Conservation (phyloP, 1,139 yeast genomes). For the Hansenula lynferdii region DNA sequence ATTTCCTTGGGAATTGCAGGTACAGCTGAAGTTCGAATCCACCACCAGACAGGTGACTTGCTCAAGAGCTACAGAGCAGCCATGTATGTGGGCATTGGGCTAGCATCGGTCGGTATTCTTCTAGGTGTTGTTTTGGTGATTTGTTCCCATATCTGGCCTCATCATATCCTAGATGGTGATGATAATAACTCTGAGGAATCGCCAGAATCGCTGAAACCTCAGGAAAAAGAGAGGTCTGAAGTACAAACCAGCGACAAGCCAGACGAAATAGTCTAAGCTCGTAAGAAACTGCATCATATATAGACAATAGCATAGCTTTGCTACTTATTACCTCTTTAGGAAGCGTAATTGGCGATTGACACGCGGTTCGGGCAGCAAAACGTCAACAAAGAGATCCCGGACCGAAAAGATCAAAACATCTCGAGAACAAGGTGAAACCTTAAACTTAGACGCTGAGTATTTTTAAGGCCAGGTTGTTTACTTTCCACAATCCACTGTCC, state of each 20-base stretch:
- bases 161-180: neutral
- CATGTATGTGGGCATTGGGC: conserved; percentile 31
- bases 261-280: no score
- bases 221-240: neutral
- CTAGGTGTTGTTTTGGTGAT: conserved; percentile 7
- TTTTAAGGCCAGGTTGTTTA: no score
- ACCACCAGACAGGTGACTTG: conserved; percentile 19
- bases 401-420: no score
- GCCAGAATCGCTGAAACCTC: neutral
- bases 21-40: conserved; percentile 40
- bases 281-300: no score
- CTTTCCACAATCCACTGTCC: no score
- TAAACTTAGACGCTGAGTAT: no score
- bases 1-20: conserved; percentile 47
- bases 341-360: neutral
- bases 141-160: conserved; percentile 1
- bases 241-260: neutral
- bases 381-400: conserved; percentile 2
- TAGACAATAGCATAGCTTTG: no score
- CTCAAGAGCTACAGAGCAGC: conserved; percentile 41
- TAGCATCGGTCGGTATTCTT: conserved; percentile 21
- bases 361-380: conserved; percentile 1
- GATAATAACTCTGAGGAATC: neutral
- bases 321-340: neutral
- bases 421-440: no score